phyloP scores from a whole-genome alignment of 2,329 filamentous ascomycete genomes.

The Calonectria multiphialidica region DNA sequence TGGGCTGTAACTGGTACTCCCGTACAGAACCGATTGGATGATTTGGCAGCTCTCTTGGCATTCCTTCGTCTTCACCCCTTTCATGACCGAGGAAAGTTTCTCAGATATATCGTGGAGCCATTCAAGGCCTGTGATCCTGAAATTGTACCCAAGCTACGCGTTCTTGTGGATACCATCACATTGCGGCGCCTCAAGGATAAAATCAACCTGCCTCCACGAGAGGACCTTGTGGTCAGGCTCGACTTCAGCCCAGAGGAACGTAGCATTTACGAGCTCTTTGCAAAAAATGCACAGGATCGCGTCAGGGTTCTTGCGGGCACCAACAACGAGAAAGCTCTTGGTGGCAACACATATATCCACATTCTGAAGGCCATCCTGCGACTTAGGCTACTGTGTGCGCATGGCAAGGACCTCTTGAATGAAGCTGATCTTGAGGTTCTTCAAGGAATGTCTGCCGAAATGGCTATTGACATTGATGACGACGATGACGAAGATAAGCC shows the following conservation, averaged over 20 bases:
- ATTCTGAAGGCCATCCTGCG: conserved; percentile 93
- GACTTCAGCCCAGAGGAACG: conserved; percentile 82
- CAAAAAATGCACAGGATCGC: conserved; percentile 82
- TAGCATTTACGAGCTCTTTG: conserved; percentile 86
- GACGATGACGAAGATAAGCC: conserved; percentile 73
- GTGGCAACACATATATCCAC: conserved; percentile 91
- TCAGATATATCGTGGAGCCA: conserved; percentile 82
- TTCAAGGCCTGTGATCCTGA: conserved; percentile 90
- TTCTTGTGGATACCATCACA: conserved; percentile 95
- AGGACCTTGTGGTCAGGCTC: conserved; percentile 79
- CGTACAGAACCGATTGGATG: conserved; percentile 92
- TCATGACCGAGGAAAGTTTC: conserved; percentile 81
- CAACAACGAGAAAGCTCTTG: conserved; percentile 73
- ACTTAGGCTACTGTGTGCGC: conserved; percentile 90
- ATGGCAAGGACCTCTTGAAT: conserved; percentile 90
- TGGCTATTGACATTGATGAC: conserved; percentile 90
- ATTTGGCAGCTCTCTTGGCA: conserved; percentile 86
- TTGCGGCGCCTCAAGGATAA: conserved; percentile 92
- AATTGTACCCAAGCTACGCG: conserved; percentile 85
- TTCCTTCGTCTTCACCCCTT: conserved; percentile 91
- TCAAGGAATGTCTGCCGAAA: conserved; percentile 84
- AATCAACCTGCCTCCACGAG: conserved; percentile 82
- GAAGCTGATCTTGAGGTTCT: conserved; percentile 85
- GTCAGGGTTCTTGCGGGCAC: conserved; percentile 78
- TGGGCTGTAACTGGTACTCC: conserved; percentile 99